Base-by-base conservation (phyloP, 257 asterid genomes). In the Euphrasia confusa region DNA sequence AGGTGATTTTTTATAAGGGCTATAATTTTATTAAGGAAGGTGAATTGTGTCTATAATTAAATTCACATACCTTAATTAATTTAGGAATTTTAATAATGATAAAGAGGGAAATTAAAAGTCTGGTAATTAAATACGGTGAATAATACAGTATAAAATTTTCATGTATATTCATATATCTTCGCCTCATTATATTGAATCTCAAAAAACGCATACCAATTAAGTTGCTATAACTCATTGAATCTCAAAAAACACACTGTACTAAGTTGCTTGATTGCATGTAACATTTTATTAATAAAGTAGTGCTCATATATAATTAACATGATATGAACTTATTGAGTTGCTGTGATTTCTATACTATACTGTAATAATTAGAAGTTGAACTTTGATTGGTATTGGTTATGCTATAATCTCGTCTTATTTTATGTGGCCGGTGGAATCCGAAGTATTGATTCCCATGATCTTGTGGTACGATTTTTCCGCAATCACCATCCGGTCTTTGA, bases 381-480 rank as follows among this genome's bases (percentile, higher is more conserved):
- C 17, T 72, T 64, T 53, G 64, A 62, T 45, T 13, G 14, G 10
- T 35, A 11, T 45, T 37, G 61, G 35, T 27, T 63, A 60, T 37
- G 52, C 54, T 39, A 47, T 54, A 44, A 64, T 54, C 52, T 49
- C 27, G 58, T 45, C 24, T 32, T 49, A 49, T 68, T 71, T 71
- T 75, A 63, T 49, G 18, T 68, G 67, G 48, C 52, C 50, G 18
- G 77, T 78, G 66, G 62, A 17, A 64, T 71, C 71, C 35, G 78
- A 60, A 18, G 79, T 77, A 50, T 84, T 81, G 28, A 79, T 55
- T 65, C 89, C 94, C 7, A 72, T 72, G 28, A 81, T 75, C 72
- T 71, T 64, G 79, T 69, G 76, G 64, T 83, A 88, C 44, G 80
- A 79, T 47, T 74, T 79, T 64, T 91, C 96, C 7, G 98, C 96